phyloP scores from a whole-genome alignment of 2,329 filamentous ascomycete species.

The Aspergillus ochraceoroseus region DNA sequence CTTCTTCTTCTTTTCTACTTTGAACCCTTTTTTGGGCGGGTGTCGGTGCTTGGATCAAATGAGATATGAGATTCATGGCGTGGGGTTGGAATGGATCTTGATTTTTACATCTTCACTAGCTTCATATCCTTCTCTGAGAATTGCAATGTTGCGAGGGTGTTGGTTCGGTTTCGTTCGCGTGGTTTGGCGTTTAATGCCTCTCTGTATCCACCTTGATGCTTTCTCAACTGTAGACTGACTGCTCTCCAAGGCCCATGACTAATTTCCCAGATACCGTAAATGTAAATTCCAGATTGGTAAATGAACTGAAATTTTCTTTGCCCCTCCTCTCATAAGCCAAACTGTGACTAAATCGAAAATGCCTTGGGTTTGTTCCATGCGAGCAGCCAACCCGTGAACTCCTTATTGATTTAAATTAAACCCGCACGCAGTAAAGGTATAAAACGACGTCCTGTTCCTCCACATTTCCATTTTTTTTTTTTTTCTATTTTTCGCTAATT shows the following conservation, averaged over 20 bases:
- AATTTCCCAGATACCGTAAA: too few relatives aligned
- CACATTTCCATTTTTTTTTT: not conserved
- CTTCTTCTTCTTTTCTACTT: conserved; percentile 2
- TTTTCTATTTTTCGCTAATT: conserved; percentile 40
- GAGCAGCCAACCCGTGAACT: conserved; percentile 38
- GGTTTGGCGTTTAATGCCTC: too few relatives aligned
- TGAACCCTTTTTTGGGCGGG: conserved; percentile 4
- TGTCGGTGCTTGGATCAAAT: conserved; percentile 15
- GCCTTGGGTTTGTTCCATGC: conserved; percentile 30
- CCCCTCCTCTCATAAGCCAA: conserved; percentile 13
- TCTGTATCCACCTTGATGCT: too few relatives aligned
- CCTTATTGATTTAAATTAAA: conserved; percentile 31
- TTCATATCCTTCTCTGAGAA: conserved; percentile 1
- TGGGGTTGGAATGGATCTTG: conserved; percentile 15
- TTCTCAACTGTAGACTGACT: too few relatives aligned
- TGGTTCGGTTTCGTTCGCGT: too few relatives aligned
- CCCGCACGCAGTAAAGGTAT: conserved; percentile 20
- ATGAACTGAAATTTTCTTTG: conserved; percentile 11
- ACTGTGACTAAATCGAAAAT: conserved; percentile 22
- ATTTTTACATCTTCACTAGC: conserved; percentile 12
- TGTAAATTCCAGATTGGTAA: not conserved
- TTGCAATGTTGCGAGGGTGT: too few relatives aligned
- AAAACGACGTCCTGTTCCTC: conserved; percentile 22
- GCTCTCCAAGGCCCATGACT: too few relatives aligned
- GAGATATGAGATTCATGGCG: conserved; percentile 17